Conservation (phyloP, 306 rosid genomes). For the Cucumis melo region DNA sequence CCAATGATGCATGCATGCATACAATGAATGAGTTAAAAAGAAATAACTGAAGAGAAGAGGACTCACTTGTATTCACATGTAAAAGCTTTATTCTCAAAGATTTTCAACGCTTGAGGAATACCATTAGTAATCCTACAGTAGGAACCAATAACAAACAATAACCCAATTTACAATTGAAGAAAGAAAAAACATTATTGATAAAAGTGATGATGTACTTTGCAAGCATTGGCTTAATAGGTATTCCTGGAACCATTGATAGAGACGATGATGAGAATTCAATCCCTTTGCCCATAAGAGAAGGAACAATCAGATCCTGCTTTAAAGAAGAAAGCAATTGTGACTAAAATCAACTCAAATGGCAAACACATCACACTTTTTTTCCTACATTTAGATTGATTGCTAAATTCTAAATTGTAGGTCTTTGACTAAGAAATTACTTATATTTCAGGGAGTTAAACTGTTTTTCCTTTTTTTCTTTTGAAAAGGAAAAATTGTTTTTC, state of each 20-base stretch:
- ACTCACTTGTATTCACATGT: slow-evolving; percentile 86
- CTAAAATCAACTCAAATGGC: not conserved
- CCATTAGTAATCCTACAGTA: slow-evolving; percentile 70
- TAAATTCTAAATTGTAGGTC: too few species aligned
- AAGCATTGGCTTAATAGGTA: slow-evolving; percentile 95
- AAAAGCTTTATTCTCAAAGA: slow-evolving; percentile 66
- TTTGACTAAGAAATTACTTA: too few species aligned
- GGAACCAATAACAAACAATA: slow-evolving; percentile 6
- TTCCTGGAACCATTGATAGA: slow-evolving; percentile 85
- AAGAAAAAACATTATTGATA: not conserved
- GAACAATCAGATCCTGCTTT: slow-evolving; percentile 66
- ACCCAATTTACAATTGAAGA: not conserved
- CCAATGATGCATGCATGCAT: not conserved
- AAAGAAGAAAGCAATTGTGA: not conserved
- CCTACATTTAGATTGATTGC: too few species aligned
- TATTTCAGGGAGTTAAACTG: too few species aligned
- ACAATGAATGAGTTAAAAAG: not conserved
- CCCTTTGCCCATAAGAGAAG: slow-evolving; percentile 73
- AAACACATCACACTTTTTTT: not conserved
- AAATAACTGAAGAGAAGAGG: slow-evolving; percentile 1
- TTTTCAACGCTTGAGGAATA: slow-evolving; percentile 65
- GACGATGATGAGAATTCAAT: slow-evolving; percentile 57
- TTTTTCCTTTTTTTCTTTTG: too few species aligned
- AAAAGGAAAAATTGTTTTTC: too few species aligned
- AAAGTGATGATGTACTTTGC: slow-evolving; percentile 58